These are phyloP conservation scores for Aureobasidium mangrovei DNA, from an alignment of 2,329 filamentous ascomycete genomes.

Conservation along the genomic window DNA sequence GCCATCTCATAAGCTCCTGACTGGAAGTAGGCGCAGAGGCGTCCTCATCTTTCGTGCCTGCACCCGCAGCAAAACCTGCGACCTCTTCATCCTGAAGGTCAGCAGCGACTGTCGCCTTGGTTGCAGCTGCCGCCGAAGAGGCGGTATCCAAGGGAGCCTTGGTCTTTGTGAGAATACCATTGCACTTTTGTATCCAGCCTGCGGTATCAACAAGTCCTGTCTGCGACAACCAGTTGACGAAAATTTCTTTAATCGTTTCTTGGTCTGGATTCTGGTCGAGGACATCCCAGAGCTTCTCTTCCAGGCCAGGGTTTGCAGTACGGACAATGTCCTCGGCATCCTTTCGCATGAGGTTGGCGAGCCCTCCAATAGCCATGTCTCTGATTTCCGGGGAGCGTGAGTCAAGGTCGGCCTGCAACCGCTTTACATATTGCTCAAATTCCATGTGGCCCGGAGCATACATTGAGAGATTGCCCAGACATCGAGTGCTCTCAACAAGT, in stretches of 20 bases:
- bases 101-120: slow-evolving; percentile 40
- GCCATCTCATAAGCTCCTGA: slow-evolving; percentile 88
- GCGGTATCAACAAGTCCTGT: slow-evolving; percentile 72
- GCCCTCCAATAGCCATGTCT: slow-evolving; percentile 73
- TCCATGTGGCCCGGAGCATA: slow-evolving; percentile 86
- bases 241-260: slow-evolving; percentile 73
- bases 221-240: slow-evolving; percentile 88
- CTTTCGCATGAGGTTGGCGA: slow-evolving; percentile 92
- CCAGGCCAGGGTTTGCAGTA: slow-evolving; percentile 67
- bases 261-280: slow-evolving; percentile 71
- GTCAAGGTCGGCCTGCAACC: slow-evolving; percentile 68
- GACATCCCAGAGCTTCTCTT: slow-evolving; percentile 85
- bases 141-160: slow-evolving; percentile 51
- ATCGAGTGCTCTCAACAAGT: slow-evolving; percentile 68
- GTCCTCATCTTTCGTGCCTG: slow-evolving; percentile 44
- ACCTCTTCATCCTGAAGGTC: slow-evolving; percentile 95
- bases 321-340: slow-evolving; percentile 74
- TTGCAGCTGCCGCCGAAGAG: slow-evolving; percentile 34
- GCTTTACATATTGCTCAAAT: slow-evolving; percentile 72
- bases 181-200: slow-evolving; percentile 82
- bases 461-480: slow-evolving; percentile 81
- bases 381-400: slow-evolving; percentile 61
- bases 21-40: slow-evolving; percentile 37
- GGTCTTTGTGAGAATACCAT: slow-evolving; percentile 81
- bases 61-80: slow-evolving; percentile 80